Percentiles rank a stretch among this genome's conserved stretches.
These are phyloP conservation scores for Glaciozyma martinii DNA, from an alignment of 768 basidiomycete genomes.

Conservation along the genomic window DNA sequence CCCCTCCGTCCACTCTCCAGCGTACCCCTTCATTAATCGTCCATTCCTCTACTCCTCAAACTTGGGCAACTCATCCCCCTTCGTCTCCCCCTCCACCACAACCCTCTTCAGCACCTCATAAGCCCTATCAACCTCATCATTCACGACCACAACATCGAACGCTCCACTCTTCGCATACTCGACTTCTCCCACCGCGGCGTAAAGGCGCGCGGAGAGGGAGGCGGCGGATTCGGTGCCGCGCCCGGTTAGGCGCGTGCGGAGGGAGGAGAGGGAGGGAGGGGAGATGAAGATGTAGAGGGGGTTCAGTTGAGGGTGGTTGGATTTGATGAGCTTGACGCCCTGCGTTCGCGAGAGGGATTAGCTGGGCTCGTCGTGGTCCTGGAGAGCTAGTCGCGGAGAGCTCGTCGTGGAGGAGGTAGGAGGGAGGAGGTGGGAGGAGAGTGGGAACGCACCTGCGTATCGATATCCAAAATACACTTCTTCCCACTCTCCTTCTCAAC, in stretches of 20 bases:
- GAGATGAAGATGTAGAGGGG: constrained; percentile 88
- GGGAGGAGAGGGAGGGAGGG: constrained; percentile 66
- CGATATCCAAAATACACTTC: constrained; percentile 90
- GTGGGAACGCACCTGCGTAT: constrained; percentile 63
- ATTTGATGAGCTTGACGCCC: constrained; percentile 87
- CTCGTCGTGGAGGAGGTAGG: not conserved
- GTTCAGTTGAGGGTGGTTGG: constrained; percentile 56
- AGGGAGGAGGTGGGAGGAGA: not conserved
- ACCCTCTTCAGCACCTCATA: constrained; percentile 67
- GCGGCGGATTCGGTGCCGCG: constrained; percentile 77
- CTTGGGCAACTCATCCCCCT: constrained; percentile 57
- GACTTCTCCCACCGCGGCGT: constrained; percentile 69
- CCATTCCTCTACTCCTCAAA: constrained; percentile 23
- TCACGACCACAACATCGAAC: constrained; percentile 79
- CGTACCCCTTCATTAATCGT: not conserved
- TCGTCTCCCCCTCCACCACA: constrained; percentile 58
- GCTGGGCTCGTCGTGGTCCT: not conserved
- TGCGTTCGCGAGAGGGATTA: constrained; percentile 36
- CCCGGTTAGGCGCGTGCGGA: constrained; percentile 60
- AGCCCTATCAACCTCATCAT: constrained; percentile 77
- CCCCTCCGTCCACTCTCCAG: too few species aligned
- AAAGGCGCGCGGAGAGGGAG: constrained; percentile 63
- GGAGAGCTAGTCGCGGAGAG: not conserved
- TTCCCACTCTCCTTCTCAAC: constrained; percentile 60
- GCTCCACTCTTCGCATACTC: constrained; percentile 65